Conservation (phyloP, 2,329 filamentous ascomycete genomes). For the Penicillium oxalicum region DNA sequence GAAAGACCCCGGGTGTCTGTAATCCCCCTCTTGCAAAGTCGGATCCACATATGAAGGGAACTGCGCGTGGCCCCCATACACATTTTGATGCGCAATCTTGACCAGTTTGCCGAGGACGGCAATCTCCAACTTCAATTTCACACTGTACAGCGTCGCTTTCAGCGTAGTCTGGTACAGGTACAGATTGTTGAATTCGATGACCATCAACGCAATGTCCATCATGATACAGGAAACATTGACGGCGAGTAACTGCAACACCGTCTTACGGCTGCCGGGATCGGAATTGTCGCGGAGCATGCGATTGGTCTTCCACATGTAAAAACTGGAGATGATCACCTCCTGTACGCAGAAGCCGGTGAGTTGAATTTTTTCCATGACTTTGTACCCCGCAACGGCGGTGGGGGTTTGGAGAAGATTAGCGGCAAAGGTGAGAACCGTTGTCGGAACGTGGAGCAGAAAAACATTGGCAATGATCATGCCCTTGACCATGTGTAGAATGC, state of each 20-base stretch:
- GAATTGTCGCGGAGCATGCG: constrained; percentile 27
- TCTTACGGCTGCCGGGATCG: constrained; percentile 22
- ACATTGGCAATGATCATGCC: constrained; percentile 54
- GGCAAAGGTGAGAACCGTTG: constrained; percentile 49
- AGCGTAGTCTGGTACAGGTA: constrained; percentile 36
- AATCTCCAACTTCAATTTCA: constrained; percentile 48
- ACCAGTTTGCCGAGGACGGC: constrained; percentile 47
- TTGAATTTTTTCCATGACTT: constrained; percentile 34
- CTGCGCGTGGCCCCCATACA: constrained; percentile 13
- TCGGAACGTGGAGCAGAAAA: constrained; percentile 47
- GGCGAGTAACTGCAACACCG: constrained; percentile 51
- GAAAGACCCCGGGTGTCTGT: constrained; percentile 10
- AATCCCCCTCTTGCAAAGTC: constrained; percentile 11
- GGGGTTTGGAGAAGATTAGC: constrained; percentile 18
- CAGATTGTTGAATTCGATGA: constrained; percentile 36
- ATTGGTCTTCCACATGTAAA: constrained; percentile 49
- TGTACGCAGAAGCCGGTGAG: constrained; percentile 39
- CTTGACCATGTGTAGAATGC: constrained; percentile 44
- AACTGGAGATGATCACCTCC: constrained; percentile 40
- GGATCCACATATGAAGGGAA: constrained; percentile 22
- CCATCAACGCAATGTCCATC: constrained; percentile 42
- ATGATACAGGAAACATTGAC: constrained; percentile 44
- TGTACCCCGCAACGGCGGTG: constrained; percentile 18
- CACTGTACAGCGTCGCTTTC: constrained; percentile 31
- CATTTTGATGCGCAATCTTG: constrained; percentile 24